Evolutionary conservation across 1,284 basidiomycete species (phyloP), one percentile per base, ranked within the genome.

Genomic region (Puccinia hordei): DNA sequence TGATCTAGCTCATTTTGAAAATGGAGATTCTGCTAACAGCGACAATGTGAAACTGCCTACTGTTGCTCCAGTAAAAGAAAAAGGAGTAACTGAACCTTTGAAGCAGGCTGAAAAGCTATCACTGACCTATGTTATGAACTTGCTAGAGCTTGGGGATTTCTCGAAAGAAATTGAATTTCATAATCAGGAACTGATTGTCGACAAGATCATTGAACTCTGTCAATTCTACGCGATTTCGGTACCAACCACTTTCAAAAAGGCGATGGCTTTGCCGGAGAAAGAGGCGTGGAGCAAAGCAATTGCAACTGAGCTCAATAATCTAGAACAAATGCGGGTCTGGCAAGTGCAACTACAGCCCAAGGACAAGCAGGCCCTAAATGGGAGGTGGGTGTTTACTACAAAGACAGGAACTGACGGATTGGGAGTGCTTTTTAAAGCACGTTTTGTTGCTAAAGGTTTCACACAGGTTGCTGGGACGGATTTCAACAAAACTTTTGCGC

Each of bases 381-480:
- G 41, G 13, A n/a, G 77, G 2, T 74, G 77, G 81, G 72, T 81
- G 19, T 75, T 78, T 72, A 22, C 74, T 13, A n/a, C 61, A 22
- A 82, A 82, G 68, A n/a, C 35, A 27, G 41, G 6, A 9, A 9
- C n/a, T 3, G 46, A 24, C 13, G 35, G 38, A 33, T 30, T 9
- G 1, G 49, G 19, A 1, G 22, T 30, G 12, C 35, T 1, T 27
- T 65, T 33, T 19, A 77, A 77, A 19, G 74, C 74, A 10, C 24
- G 74, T 3, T 66, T 35, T 27, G 44, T 77, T 5, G 74, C 74
- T 2, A 65, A 68, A 41, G 74, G 74, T 8, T 66, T 33, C 51
- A 38, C 27, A 10, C 74, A 77, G n/a, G 8, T 35, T 1, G 17
- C 27, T 1, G 49, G 61, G 30, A 46, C 19, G 4, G 74, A 77